Conservation (phyloP, 192 early-diverging fungal species). For the Coemansia aciculifera region DNA sequence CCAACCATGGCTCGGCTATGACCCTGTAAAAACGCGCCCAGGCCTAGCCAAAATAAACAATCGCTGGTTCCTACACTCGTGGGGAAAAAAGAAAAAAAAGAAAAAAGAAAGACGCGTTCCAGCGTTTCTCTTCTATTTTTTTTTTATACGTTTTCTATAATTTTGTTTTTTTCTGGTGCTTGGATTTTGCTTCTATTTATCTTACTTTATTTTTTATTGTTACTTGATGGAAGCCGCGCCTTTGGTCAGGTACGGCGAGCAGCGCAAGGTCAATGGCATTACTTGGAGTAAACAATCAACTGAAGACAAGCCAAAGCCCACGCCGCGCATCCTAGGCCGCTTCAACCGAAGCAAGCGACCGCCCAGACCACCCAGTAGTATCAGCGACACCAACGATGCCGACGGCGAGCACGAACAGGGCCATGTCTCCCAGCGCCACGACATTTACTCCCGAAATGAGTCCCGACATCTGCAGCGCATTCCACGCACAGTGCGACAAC, state of each 20-base stretch:
- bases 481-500: neutral
- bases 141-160: neutral
- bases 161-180: neutral
- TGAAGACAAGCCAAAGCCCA: neutral
- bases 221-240: neutral
- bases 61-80: neutral
- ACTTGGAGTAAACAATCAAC: neutral
- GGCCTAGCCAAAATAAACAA: neutral
- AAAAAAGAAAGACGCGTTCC: too few relatives aligned
- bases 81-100: too few relatives aligned
- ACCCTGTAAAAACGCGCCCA: neutral
- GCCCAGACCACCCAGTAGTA: conserved; percentile 5
- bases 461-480: neutral
- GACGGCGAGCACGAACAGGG: conserved; percentile 8
- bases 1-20: neutral
- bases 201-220: neutral
- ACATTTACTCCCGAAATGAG: neutral
- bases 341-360: neutral
- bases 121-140: neutral
- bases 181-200: neutral
- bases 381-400: conserved; percentile 12
- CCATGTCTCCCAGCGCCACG: neutral
- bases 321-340: conserved; percentile 21
- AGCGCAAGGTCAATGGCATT: neutral
- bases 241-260: neutral